Conservation (phyloP, 495 filamentous ascomycete genomes). For the Aspergillus funiculosus region DNA sequence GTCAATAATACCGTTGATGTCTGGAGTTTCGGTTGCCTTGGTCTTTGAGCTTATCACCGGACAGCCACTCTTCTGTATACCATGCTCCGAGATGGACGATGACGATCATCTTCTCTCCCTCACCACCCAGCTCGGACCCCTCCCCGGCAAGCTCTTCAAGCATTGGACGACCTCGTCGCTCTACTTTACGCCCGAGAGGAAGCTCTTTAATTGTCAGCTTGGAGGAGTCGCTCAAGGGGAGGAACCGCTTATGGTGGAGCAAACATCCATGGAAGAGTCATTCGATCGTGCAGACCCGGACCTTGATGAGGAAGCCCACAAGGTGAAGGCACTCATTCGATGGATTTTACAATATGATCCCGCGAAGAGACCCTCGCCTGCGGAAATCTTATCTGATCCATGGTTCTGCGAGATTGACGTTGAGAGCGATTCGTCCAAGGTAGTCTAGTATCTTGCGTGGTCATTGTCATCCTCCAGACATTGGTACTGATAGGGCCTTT, state of each 20-base stretch:
- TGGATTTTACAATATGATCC: conserved; percentile 34
- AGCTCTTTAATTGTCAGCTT: conserved; percentile 24
- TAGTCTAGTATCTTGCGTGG: too few species aligned
- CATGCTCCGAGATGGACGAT: conserved; percentile 18
- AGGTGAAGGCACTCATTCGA: conserved; percentile 26
- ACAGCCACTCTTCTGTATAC: conserved; percentile 27
- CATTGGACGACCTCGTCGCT: conserved; percentile 26
- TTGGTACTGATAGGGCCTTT: too few species aligned
- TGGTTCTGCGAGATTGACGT: conserved; percentile 23
- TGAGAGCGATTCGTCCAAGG: too few species aligned
- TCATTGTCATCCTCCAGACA: too few species aligned
- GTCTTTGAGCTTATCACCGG: conserved; percentile 35
- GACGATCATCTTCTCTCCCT: conserved; percentile 25
- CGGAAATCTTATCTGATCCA: conserved; percentile 24
- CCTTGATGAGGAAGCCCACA: conserved; percentile 23
- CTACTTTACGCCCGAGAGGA: conserved; percentile 28
- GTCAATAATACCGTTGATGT: conserved; percentile 28
- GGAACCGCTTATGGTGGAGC: background rate
- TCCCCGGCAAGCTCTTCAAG: conserved; percentile 25
- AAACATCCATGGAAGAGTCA: conserved; percentile 23
- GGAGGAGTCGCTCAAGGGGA: conserved; percentile 1
- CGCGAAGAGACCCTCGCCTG: conserved; percentile 25
- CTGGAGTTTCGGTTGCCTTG: conserved; percentile 40
- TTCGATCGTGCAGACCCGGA: conserved; percentile 25
- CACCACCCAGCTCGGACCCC: conserved; percentile 17